These are phyloP conservation scores for Auricularia sp. DNA, from an alignment of 768 basidiomycete species.

Conservation along the genomic window DNA sequence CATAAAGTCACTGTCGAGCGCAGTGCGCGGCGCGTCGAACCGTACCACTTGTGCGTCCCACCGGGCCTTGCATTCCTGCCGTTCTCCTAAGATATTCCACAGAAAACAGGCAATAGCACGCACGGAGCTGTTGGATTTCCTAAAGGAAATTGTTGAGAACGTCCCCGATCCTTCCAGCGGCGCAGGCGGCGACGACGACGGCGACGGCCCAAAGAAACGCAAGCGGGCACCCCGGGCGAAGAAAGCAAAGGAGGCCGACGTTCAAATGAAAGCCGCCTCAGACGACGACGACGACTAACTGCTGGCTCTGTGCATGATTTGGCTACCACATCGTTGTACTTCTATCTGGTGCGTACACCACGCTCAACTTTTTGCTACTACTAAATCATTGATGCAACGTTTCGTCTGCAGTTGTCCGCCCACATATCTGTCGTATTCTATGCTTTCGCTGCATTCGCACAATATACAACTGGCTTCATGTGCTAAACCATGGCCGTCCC, in stretches of 20 bases:
- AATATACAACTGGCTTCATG: neutral
- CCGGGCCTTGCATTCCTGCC: neutral
- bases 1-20: constrained; percentile 68
- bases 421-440: too few relatives aligned
- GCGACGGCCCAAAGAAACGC: constrained; percentile 11
- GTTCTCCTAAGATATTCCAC: constrained; percentile 2
- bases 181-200: constrained; percentile 32
- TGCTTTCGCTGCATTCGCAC: too few relatives aligned
- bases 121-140: constrained; percentile 84
- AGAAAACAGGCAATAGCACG: constrained; percentile 91
- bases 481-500: neutral
- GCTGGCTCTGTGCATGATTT: too few relatives aligned
- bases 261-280: constrained; percentile 7
- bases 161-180: constrained; percentile 84
- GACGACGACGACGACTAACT: constrained; percentile 4
- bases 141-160: constrained; percentile 79
- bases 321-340: too few relatives aligned
- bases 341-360: too few relatives aligned
- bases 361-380: too few relatives aligned
- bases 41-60: constrained; percentile 77
- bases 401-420: too few relatives aligned
- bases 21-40: constrained; percentile 81
- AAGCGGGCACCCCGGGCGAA: constrained; percentile 7
- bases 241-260: constrained; percentile 2
- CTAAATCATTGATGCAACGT: too few relatives aligned